A percentile compares a stretch with the other conserved stretches of the same genome.
These are phyloP conservation scores for Thermothielavioides terrestris DNA, from an alignment of 495 filamentous ascomycete species.

Conservation along the genomic window DNA sequence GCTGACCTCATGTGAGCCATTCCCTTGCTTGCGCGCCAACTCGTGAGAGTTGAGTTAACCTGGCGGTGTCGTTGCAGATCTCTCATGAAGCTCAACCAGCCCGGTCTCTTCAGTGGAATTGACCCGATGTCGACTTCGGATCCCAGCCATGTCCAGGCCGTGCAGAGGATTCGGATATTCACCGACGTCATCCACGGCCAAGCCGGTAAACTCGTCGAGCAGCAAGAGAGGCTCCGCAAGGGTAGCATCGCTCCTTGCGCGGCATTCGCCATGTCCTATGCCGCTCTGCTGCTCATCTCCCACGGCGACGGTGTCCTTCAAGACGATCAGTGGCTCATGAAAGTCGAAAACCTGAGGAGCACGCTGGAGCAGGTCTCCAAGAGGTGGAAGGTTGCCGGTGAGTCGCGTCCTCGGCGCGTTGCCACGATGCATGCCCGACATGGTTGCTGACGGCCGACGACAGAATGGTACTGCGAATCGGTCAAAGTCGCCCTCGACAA, in stretches of 20 bases:
- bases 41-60: background rate
- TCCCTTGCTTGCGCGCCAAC: background rate
- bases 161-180: slow-evolving; percentile 13
- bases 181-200: slow-evolving; percentile 15
- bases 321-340: slow-evolving; percentile 12
- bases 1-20: slow-evolving; percentile 27
- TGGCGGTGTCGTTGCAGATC: slow-evolving; percentile 5
- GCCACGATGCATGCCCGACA: too few species aligned
- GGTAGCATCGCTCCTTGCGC: slow-evolving; percentile 16
- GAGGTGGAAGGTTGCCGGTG: slow-evolving; percentile 26
- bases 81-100: slow-evolving; percentile 23
- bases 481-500: slow-evolving; percentile 1
- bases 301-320: slow-evolving; percentile 17
- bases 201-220: slow-evolving; percentile 5
- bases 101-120: slow-evolving; percentile 10
- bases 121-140: background rate
- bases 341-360: slow-evolving; percentile 14
- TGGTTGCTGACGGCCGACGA: background rate
- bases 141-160: slow-evolving; percentile 4
- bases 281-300: slow-evolving; percentile 18
- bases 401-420: background rate
- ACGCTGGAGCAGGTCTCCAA: slow-evolving; percentile 4
- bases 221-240: background rate
- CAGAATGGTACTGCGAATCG: slow-evolving; percentile 6
- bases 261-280: slow-evolving; percentile 21